Evolutionary conservation across 2,329 filamentous ascomycete species (phyloP).

Genomic region (Penicillium rolfsii): DNA sequence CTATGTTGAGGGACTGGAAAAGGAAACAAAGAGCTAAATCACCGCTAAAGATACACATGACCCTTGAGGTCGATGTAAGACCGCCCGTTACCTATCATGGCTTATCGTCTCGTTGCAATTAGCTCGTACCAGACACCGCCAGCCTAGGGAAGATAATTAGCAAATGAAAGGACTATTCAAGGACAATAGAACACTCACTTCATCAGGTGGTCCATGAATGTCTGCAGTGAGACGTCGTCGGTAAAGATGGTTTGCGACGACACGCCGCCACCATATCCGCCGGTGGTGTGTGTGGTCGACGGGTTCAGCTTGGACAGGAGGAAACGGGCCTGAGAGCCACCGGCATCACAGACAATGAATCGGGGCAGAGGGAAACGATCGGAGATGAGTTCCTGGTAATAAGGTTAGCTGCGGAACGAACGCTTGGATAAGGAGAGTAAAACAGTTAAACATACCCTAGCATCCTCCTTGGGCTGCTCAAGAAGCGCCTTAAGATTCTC

Average conservation of each 20-base stretch:
- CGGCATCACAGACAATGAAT: slow-evolving; percentile 98
- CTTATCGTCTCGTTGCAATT: slow-evolving; percentile 38
- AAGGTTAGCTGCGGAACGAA: slow-evolving; percentile 12
- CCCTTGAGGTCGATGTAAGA: slow-evolving; percentile 36
- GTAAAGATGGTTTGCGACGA: slow-evolving; percentile 98
- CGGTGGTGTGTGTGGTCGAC: slow-evolving; percentile 92
- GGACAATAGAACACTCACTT: slow-evolving; percentile 65
- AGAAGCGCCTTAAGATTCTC: slow-evolving; percentile 90
- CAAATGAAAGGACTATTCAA: slow-evolving; percentile 6
- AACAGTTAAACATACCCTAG: slow-evolving; percentile 67
- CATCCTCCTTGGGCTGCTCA: slow-evolving; percentile 94
- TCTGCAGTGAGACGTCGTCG: slow-evolving; percentile 95
- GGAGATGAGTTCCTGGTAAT: slow-evolving; percentile 80
- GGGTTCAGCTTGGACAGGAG: slow-evolving; percentile 95
- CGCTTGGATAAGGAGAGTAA: neutral
- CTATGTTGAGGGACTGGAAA: slow-evolving; percentile 33
- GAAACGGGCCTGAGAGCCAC: slow-evolving; percentile 96
- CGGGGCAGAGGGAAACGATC: slow-evolving; percentile 97
- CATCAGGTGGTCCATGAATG: slow-evolving; percentile 99
- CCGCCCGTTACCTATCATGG: slow-evolving; percentile 41
- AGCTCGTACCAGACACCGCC: slow-evolving; percentile 56
- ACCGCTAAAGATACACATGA: slow-evolving; percentile 50
- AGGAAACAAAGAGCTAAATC: slow-evolving; percentile 34
- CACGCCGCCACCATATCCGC: slow-evolving; percentile 85
- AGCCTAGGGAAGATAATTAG: slow-evolving; percentile 45